phyloP scores from a whole-genome alignment of 2,329 filamentous ascomycete genomes.

The Paecilomyces dactylethromorphus region DNA sequence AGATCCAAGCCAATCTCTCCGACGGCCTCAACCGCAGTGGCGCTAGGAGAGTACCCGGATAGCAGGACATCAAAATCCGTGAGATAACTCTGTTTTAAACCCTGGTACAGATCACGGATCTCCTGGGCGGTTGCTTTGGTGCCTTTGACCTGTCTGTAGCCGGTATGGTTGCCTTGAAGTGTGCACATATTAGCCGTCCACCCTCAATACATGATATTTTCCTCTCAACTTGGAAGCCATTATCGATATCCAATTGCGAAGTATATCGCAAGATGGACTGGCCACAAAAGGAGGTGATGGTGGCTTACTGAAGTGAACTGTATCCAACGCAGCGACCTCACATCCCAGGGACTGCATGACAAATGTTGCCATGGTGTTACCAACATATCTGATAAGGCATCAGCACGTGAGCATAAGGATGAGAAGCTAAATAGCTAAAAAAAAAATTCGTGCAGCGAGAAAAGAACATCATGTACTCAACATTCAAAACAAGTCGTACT shows the following conservation, averaged over 20 bases:
- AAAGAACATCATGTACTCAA: not conserved
- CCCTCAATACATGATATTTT: constrained; percentile 3
- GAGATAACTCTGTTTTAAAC: constrained; percentile 74
- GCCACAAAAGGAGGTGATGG: not conserved
- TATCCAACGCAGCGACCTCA: constrained; percentile 90
- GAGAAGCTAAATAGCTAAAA: not conserved
- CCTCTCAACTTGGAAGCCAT: not conserved
- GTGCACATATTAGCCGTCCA: not conserved
- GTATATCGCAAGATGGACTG: not conserved
- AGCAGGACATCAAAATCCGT: constrained; percentile 91
- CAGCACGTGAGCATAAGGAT: not conserved
- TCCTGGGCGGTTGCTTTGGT: constrained; percentile 74
- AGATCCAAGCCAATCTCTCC: constrained; percentile 78
- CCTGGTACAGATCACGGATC: constrained; percentile 76
- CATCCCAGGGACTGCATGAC: constrained; percentile 90
- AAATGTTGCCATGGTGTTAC: constrained; percentile 94
- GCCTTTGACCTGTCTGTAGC: constrained; percentile 82
- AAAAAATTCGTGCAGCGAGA: not conserved
- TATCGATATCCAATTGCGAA: not conserved
- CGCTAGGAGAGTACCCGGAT: constrained; percentile 88
- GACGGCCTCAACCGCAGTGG: constrained; percentile 74
- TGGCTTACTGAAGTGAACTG: constrained; percentile 86
- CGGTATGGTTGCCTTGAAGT: constrained; percentile 82
- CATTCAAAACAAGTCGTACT: not conserved
- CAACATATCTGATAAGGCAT: constrained; percentile 66